These are phyloP conservation scores for Tulasnella sp. DNA, from an alignment of 768 basidiomycete genomes.

Conservation along the genomic window DNA sequence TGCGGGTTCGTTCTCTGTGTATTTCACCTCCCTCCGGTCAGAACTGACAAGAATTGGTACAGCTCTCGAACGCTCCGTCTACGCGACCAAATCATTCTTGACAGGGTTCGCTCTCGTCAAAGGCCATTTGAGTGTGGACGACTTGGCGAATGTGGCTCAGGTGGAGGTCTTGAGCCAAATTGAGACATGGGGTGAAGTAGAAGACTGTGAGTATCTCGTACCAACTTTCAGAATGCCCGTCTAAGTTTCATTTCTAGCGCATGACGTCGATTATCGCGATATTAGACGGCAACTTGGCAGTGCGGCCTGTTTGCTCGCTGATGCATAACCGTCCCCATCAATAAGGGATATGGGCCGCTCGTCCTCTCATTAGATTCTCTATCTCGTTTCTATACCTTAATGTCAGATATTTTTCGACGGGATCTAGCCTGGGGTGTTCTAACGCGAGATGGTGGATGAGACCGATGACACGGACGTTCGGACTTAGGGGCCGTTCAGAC, in stretches of 20 bases:
- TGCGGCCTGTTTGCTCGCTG: constrained; percentile 51
- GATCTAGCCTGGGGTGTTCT: too few species aligned
- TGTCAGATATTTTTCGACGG: too few species aligned
- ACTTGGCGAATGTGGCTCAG: constrained; percentile 75
- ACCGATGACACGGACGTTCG: background rate
- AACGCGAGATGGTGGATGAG: too few species aligned
- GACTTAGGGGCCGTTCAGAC: background rate
- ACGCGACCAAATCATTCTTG: constrained; percentile 84
- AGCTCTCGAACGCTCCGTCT: constrained; percentile 90
- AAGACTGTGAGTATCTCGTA: constrained; percentile 73
- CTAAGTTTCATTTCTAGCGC: constrained; percentile 47
- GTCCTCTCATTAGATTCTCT: background rate
- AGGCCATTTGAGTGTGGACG: constrained; percentile 66
- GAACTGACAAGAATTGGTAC: background rate
- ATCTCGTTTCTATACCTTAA: too few species aligned
- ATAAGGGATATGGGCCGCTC: background rate
- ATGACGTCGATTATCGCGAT: constrained; percentile 96
- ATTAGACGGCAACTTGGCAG: constrained; percentile 79
- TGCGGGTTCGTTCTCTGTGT: constrained; percentile 53
- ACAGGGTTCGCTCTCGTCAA: constrained; percentile 79
- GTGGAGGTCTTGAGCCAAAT: constrained; percentile 97
- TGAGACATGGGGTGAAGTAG: constrained; percentile 97
- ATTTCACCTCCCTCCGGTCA: background rate
- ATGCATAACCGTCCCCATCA: background rate
- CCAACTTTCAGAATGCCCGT: background rate